These are phyloP conservation scores for Plasmodium knowlesi DNA, from an alignment of 169 alveolate species.

Conservation along the genomic window DNA sequence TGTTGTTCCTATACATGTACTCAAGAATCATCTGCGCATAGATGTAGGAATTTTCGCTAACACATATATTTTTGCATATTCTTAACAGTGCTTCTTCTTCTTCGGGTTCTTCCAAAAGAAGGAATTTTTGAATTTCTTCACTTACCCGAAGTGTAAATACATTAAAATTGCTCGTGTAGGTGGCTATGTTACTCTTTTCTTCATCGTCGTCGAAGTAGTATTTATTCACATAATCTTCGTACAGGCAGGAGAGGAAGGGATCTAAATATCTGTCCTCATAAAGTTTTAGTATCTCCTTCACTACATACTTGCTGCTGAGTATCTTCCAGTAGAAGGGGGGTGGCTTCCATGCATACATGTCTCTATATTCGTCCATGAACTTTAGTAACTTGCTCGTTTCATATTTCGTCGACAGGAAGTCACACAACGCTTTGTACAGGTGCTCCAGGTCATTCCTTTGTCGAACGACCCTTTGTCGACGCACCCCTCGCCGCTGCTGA, in stretches of 20 bases:
- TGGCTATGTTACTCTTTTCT: conserved; percentile 57
- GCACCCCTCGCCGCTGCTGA: not conserved
- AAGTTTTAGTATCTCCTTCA: conserved; percentile 85
- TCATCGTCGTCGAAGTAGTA: conserved; percentile 72
- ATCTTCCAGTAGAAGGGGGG: conserved; percentile 89
- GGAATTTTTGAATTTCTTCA: conserved; percentile 88
- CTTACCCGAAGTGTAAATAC: conserved; percentile 91
- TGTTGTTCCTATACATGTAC: conserved; percentile 89
- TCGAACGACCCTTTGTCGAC: not conserved
- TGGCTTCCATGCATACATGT: conserved; percentile 90
- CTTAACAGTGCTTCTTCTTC: conserved; percentile 81
- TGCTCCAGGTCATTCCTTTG: not conserved
- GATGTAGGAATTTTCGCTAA: conserved; percentile 92
- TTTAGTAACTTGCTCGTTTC: conserved; percentile 86
- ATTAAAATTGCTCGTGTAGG: conserved; percentile 90
- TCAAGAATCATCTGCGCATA: conserved; percentile 92
- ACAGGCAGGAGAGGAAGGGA: conserved; percentile 87
- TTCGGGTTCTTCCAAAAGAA: conserved; percentile 84
- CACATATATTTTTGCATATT: conserved; percentile 81
- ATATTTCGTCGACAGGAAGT: conserved; percentile 82
- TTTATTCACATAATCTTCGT: conserved; percentile 87
- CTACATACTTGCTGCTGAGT: conserved; percentile 82
- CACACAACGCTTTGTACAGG: conserved; percentile 84
- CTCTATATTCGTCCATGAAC: conserved; percentile 89
- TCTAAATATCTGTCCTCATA: conserved; percentile 86